These are phyloP conservation scores for Cercospora sp. DNA, from an alignment of 2,329 filamentous ascomycete genomes.

Conservation along the genomic window DNA sequence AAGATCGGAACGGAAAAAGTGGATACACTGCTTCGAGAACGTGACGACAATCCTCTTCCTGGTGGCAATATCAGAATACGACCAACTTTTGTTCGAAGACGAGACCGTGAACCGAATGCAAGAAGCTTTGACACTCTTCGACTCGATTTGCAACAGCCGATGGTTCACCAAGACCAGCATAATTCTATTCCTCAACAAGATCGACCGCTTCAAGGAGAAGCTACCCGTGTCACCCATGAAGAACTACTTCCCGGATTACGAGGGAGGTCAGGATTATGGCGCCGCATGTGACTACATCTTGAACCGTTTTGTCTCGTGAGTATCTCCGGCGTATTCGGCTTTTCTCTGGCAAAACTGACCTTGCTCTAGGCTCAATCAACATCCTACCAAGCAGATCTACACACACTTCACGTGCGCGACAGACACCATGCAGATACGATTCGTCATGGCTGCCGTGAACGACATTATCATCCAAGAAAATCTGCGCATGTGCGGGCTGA, in stretches of 20 bases:
- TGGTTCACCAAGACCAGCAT: conserved; percentile 74
- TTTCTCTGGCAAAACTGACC: conserved; percentile 19
- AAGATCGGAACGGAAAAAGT: conserved; percentile 96
- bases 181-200: conserved; percentile 74
- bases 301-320: conserved; percentile 79
- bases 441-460: conserved; percentile 99
- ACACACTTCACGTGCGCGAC: conserved; percentile 99
- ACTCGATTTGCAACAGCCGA: conserved; percentile 70
- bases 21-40: conserved; percentile 99
- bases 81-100: conserved; percentile 92
- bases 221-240: conserved; percentile 71
- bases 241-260: conserved; percentile 75
- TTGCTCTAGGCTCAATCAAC: conserved; percentile 72
- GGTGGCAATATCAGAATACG: conserved; percentile 95
- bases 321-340: conserved; percentile 9
- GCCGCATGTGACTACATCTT: conserved; percentile 98
- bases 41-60: conserved; percentile 96
- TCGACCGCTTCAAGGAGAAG: conserved; percentile 74
- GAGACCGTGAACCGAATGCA: conserved; percentile 79
- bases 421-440: conserved; percentile 97
- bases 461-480: conserved; percentile 99
- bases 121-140: conserved; percentile 69
- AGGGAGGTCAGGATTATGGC: conserved; percentile 92
- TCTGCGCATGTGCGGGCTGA: conserved; percentile 91
- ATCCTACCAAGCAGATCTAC: conserved; percentile 99